Percentiles rank a stretch among this genome's conserved stretches.
These are phyloP conservation scores for Neurospora pannonica DNA, from an alignment of 495 filamentous ascomycete genomes.

Conservation along the genomic window DNA sequence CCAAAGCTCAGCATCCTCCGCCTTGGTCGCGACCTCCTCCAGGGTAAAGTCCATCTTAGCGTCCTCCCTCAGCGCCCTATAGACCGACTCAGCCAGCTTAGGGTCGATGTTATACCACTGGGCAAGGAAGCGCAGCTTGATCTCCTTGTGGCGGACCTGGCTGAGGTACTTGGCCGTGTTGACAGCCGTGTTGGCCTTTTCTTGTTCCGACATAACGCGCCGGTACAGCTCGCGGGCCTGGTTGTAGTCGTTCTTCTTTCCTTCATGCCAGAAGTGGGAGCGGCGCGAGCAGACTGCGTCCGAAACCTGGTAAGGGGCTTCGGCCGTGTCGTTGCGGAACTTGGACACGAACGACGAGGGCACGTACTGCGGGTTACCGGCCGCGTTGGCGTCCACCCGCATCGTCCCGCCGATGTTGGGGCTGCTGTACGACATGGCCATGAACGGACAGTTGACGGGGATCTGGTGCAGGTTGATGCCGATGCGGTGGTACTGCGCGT, in stretches of 20 bases:
- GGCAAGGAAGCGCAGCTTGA: conserved; percentile 25
- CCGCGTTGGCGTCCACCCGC: conserved; percentile 38
- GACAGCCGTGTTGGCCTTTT: conserved; percentile 32
- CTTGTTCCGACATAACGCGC: conserved; percentile 36
- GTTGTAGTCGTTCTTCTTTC: conserved; percentile 42
- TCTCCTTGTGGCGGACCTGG: conserved; percentile 22
- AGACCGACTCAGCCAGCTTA: conserved; percentile 26
- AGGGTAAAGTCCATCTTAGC: background rate
- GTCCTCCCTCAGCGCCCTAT: background rate
- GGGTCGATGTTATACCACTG: conserved; percentile 44
- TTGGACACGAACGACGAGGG: conserved; percentile 48
- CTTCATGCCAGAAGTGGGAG: conserved; percentile 46
- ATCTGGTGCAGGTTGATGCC: conserved; percentile 80
- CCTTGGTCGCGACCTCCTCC: background rate
- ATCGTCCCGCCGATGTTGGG: conserved; percentile 40
- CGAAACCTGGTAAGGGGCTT: conserved; percentile 41
- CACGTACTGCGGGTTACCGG: conserved; percentile 42
- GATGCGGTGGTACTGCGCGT: conserved; percentile 70
- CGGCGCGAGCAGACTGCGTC: conserved; percentile 44
- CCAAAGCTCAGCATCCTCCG: background rate
- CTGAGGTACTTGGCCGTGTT: conserved; percentile 39
- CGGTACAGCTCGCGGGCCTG: conserved; percentile 42
- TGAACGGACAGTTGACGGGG: conserved; percentile 52
- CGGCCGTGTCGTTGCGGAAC: conserved; percentile 46
- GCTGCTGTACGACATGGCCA: conserved; percentile 10